These are phyloP conservation scores for Colletotrichum viniferum DNA, from an alignment of 2,329 filamentous ascomycete species.

Conservation along the genomic window DNA sequence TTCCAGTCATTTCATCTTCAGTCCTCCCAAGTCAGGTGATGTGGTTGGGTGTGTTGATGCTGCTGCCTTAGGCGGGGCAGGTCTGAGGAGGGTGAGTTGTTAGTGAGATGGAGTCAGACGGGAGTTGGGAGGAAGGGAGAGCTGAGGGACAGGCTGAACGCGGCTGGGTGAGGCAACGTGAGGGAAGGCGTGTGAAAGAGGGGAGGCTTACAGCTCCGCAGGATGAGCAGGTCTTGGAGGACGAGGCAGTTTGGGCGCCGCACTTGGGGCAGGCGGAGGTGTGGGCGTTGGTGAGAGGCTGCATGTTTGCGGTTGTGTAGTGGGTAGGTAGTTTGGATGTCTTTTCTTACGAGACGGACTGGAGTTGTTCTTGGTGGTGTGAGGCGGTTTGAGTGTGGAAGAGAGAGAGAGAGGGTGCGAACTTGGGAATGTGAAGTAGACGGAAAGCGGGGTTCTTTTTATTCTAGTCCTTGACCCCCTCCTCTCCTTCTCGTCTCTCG, in stretches of 20 bases:
- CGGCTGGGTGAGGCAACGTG: neutral
- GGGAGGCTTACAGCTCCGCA: slow-evolving; percentile 60
- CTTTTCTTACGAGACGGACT: neutral
- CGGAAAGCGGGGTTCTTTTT: slow-evolving; percentile 7
- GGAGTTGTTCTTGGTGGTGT: neutral
- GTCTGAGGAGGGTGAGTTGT: slow-evolving; percentile 24
- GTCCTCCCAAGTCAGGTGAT: neutral
- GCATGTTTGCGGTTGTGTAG: slow-evolving; percentile 21
- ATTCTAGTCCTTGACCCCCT: neutral
- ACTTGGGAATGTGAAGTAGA: neutral
- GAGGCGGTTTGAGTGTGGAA: neutral
- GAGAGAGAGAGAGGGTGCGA: neutral
- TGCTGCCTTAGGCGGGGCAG: slow-evolving; percentile 33
- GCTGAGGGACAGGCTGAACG: neutral
- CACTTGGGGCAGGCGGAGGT: slow-evolving; percentile 61
- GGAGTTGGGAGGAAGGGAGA: neutral
- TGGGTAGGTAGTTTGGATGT: neutral
- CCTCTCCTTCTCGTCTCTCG: neutral
- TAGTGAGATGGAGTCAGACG: neutral
- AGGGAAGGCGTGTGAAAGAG: neutral
- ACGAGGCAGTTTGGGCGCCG: slow-evolving; percentile 47
- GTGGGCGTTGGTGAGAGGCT: slow-evolving; percentile 37
- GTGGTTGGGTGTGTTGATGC: neutral
- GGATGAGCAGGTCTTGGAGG: slow-evolving; percentile 56
- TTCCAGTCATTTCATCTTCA: neutral